A percentile compares a stretch with the other conserved stretches of the same genome.
phyloP scores from a whole-genome alignment of 2,329 filamentous ascomycete genomes.

The Podosphaera xanthii region DNA sequence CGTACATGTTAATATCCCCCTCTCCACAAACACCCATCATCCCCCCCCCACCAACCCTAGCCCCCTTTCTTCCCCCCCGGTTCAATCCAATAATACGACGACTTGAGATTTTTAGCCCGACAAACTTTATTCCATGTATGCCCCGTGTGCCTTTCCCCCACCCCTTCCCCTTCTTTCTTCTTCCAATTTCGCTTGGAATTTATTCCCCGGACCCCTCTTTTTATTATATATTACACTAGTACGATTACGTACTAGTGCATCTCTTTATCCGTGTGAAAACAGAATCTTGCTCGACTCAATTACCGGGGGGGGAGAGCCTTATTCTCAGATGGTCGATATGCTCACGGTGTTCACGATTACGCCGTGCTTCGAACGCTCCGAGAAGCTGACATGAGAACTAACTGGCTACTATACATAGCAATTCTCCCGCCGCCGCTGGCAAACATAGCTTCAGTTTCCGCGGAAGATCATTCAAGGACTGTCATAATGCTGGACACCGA shows the following conservation, averaged over 20 bases:
- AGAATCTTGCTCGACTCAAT: no score
- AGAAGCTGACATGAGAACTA: neutral
- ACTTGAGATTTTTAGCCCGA: neutral
- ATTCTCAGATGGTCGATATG: no score
- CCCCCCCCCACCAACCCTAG: no score
- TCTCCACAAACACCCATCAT: no score
- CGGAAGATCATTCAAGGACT: neutral
- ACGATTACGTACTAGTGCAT: no score
- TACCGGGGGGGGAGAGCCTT: no score
- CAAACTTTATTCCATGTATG: neutral
- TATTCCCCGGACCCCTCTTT: constrained; percentile 8
- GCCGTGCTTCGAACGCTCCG: neutral
- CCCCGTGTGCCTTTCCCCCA: neutral
- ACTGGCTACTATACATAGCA: neutral
- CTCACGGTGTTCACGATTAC: neutral
- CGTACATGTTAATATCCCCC: no score
- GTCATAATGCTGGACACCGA: neutral
- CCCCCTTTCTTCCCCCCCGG: neutral
- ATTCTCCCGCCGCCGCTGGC: neutral
- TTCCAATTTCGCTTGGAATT: constrained; percentile 3
- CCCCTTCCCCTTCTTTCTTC: neutral
- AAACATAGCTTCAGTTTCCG: neutral
- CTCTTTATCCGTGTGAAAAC: no score
- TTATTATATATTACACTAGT: no score
- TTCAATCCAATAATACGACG: neutral